These are phyloP conservation scores for Trichoderma asperellum DNA, from an alignment of 2,329 filamentous ascomycete genomes.

Conservation along the genomic window DNA sequence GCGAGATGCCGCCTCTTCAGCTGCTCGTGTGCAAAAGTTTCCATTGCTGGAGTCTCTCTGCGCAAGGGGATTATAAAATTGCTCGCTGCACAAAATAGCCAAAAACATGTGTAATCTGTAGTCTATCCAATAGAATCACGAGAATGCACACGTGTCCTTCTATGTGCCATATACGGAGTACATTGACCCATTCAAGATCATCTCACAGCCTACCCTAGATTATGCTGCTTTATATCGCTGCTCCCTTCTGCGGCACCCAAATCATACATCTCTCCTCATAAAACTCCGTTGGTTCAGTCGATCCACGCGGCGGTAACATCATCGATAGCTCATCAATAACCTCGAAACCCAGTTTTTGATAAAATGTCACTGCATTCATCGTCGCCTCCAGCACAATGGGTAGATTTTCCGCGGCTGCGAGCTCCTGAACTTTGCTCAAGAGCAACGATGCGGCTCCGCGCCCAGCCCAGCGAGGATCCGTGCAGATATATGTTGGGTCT, in stretches of 20 bases:
- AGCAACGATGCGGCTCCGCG: slow-evolving; percentile 44
- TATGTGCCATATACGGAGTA: background rate
- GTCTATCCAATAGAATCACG: background rate
- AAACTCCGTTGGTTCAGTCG: slow-evolving; percentile 38
- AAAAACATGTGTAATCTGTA: background rate
- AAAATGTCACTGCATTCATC: slow-evolving; percentile 45
- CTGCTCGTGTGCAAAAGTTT: background rate
- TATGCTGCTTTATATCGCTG: background rate
- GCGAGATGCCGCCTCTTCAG: slow-evolving; percentile 14
- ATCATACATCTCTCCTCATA: slow-evolving; percentile 44
- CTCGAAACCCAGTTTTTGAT: slow-evolving; percentile 45
- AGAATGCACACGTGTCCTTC: background rate
- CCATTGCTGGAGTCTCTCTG: background rate
- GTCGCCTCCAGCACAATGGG: slow-evolving; percentile 47
- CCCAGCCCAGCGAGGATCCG: slow-evolving; percentile 41
- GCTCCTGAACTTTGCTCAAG: slow-evolving; percentile 40
- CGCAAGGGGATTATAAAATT: background rate
- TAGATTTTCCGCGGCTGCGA: slow-evolving; percentile 40
- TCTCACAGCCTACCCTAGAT: background rate
- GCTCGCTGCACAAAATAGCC: background rate
- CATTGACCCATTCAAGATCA: background rate
- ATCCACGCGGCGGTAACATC: slow-evolving; percentile 40
- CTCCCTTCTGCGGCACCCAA: slow-evolving; percentile 33
- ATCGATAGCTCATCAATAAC: slow-evolving; percentile 41
- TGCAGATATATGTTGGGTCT: slow-evolving; percentile 48